phyloP scores from a whole-genome alignment of 1,284 basidiomycete genomes.

The Ganoderma sp. region DNA sequence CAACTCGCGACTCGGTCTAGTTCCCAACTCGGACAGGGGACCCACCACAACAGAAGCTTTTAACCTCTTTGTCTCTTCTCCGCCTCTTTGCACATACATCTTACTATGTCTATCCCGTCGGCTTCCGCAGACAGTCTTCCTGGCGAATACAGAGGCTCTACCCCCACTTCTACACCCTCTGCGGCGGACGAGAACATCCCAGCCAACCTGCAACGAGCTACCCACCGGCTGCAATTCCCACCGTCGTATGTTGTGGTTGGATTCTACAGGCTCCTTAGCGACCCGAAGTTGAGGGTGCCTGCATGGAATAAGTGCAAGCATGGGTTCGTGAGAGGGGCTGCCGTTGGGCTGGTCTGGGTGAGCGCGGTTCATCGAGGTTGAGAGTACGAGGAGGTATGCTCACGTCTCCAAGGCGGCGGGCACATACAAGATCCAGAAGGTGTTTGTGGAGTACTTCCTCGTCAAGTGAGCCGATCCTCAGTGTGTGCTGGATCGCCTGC shows the following conservation, averaged over 20 bases:
- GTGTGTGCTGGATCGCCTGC: neutral
- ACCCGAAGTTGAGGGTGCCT: slow-evolving; percentile 64
- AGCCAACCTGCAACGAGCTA: slow-evolving; percentile 53
- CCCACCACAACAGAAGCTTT: neutral
- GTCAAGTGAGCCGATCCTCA: slow-evolving; percentile 53
- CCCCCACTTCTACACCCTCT: slow-evolving; percentile 25
- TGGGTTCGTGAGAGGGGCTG: slow-evolving; percentile 62
- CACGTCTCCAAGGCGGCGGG: slow-evolving; percentile 53
- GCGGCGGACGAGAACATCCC: slow-evolving; percentile 49
- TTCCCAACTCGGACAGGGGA: neutral
- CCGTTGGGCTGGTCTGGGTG: slow-evolving; percentile 73
- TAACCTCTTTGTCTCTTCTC: slow-evolving; percentile 3
- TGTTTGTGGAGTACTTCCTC: slow-evolving; percentile 66
- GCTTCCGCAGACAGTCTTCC: slow-evolving; percentile 23
- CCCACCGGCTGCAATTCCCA: slow-evolving; percentile 67
- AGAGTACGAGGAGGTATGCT: slow-evolving; percentile 4
- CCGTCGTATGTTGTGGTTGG: slow-evolving; percentile 80
- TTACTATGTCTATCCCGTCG: neutral
- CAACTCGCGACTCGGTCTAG: neutral
- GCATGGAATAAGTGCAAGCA: slow-evolving; percentile 81
- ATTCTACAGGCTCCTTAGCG: slow-evolving; percentile 72
- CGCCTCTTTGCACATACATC: neutral
- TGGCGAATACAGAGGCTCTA: slow-evolving; percentile 30
- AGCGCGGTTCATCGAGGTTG: slow-evolving; percentile 29
- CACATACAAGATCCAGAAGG: slow-evolving; percentile 69